Evolutionary conservation across 2,329 filamentous ascomycete species (phyloP).

Genomic region (Ceratocystis papillata): DNA sequence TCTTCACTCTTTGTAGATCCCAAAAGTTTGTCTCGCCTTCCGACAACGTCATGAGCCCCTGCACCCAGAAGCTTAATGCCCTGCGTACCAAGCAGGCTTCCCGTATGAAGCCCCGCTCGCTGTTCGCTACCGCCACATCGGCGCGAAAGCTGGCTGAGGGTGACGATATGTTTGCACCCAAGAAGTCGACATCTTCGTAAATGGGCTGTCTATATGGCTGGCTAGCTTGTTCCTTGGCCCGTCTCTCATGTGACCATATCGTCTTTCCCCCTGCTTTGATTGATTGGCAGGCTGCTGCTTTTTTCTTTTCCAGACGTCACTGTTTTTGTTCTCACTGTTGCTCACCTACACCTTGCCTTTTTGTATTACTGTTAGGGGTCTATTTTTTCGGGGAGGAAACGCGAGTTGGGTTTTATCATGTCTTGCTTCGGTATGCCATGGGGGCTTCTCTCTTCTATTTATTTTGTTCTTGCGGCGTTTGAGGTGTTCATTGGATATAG

Average conservation of each 20-base stretch:
- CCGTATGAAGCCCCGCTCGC: conserved; percentile 59
- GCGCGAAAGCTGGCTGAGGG: conserved; percentile 48
- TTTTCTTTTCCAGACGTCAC: no score
- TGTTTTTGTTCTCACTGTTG: no score
- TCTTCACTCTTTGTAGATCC: conserved; percentile 28
- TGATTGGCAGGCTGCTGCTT: no score
- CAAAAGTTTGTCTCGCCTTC: conserved; percentile 67
- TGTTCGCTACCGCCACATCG: conserved; percentile 52
- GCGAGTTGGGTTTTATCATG: conserved; percentile 13
- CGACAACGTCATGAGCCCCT: conserved; percentile 82
- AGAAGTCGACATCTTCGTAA: conserved; percentile 26
- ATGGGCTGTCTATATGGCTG: background rate
- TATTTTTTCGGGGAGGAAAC: no score
- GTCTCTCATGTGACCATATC: no score
- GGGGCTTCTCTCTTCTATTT: conserved; percentile 21
- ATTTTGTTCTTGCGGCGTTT: conserved; percentile 17
- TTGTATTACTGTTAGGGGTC: no score
- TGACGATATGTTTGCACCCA: conserved; percentile 33
- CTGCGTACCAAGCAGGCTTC: conserved; percentile 69
- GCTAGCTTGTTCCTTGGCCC: background rate
- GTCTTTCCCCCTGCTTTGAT: no score
- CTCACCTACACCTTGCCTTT: no score
- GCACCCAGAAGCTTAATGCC: conserved; percentile 68
- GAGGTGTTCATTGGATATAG: conserved; percentile 12
- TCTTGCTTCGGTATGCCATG: background rate